These are phyloP conservation scores for Trichaptum fuscoviolaceum DNA, from an alignment of 768 basidiomycete genomes.

Conservation along the genomic window DNA sequence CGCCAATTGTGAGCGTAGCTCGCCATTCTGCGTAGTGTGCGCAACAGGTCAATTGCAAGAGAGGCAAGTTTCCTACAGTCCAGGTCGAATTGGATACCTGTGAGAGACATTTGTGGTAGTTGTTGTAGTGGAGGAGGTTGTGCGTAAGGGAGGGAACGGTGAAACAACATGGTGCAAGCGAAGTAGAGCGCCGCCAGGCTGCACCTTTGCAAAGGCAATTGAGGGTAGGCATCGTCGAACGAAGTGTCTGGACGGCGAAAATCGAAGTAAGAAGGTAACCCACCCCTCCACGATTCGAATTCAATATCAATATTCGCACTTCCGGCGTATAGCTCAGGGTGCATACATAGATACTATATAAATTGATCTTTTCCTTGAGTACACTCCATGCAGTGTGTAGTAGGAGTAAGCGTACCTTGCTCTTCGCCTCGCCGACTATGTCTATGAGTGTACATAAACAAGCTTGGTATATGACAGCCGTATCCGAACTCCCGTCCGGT, in stretches of 20 bases:
- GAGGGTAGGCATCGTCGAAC: constrained; percentile 28
- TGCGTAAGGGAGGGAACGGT: constrained; percentile 37
- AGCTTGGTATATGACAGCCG: constrained; percentile 32
- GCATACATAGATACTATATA: constrained; percentile 29
- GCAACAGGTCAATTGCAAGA: constrained; percentile 37
- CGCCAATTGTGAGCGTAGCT: constrained; percentile 18
- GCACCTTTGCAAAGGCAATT: constrained; percentile 37
- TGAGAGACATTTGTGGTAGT: constrained; percentile 18
- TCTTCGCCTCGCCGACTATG: constrained; percentile 36
- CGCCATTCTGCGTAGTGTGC: constrained; percentile 35
- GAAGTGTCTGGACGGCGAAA: constrained; percentile 22
- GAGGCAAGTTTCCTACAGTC: constrained; percentile 35
- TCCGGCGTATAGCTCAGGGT: constrained; percentile 10
- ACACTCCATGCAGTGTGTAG: neutral
- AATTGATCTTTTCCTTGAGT: neutral
- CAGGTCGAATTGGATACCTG: constrained; percentile 23
- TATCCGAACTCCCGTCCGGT: constrained; percentile 28
- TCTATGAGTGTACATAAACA: constrained; percentile 33
- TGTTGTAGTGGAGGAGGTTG: constrained; percentile 15
- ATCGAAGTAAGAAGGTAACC: constrained; percentile 37
- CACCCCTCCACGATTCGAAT: constrained; percentile 38
- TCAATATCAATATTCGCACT: constrained; percentile 33
- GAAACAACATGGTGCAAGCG: constrained; percentile 39
- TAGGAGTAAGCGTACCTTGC: constrained; percentile 19
- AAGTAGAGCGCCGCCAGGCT: constrained; percentile 44